Base-by-base conservation (phyloP, 208 protist genomes). In the Crithidia sp. region DNA sequence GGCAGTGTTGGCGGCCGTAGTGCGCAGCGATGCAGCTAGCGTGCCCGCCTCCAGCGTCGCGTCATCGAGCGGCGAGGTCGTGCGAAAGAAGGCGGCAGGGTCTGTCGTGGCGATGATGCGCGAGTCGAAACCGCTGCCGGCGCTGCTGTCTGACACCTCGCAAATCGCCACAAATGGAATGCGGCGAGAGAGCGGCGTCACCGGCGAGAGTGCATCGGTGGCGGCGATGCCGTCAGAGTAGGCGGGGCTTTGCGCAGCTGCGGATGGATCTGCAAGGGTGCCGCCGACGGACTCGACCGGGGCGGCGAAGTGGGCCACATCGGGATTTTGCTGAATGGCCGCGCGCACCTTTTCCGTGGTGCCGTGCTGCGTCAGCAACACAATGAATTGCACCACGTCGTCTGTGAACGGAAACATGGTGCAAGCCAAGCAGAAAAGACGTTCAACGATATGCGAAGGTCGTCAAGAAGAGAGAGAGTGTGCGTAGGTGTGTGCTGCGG, bases 381-480 rank as follows among this genome's bases (percentile, higher is more conserved):
- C 68, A 53, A 92, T 75, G 43, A 88, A 85, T 43, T 85, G 49
- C 53, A 93, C 58, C 7, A 92, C 91, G 19, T 93, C 86, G 58
- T 92, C 82, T 9, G 65, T 67, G 60, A 86, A 86, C 12, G 60
- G 44, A 41, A 63, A 63, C 55, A 66, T 54, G 7, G 8, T 28
- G 28, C 28, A 28, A 28, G 28, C 28, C 28, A 28, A 0, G 28
- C 28, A 28, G 28, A 28, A 28, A 28, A 0, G 28, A 28, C 28
- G 28, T 28, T 28, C 28, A 28, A 28, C 28, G 28, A 28, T 28
- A 28, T 1, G 28, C 28, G 0, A 28, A 1, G 28, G 28, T 28
- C 0, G 28, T 28, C 28, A 28, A 28, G 28, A 28, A 28, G 28
- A 28, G 28, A 28, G 28, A 28, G 28, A 28, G 28, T 28, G 28